Base-by-base conservation (phyloP, 2,329 filamentous ascomycete species). In the Dactylonectria estremocensis region DNA sequence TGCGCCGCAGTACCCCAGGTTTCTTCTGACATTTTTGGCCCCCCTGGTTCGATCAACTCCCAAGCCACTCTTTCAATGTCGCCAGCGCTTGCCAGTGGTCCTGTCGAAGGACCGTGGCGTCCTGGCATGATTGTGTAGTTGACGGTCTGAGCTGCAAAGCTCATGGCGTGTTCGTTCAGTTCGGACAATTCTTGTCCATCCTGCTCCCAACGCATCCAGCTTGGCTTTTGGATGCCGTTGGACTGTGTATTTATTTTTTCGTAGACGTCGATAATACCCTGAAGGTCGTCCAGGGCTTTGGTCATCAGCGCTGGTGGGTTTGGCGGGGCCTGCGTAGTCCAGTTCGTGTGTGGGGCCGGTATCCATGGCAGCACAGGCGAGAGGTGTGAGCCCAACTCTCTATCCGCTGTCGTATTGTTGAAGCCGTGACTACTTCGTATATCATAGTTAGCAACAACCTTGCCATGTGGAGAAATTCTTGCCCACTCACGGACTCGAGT, bases 1-100 rank as follows among this genome's bases (percentile, higher is more conserved):
- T 78, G 74, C 1, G 77, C 79, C 2, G 72, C 52, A 22, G 67
- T 70, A 2, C 80, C 81, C 80, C 80, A 83, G 1, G 76, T 79
- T 16, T 76, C 70, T 10, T 76, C 71, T 5, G 40, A 59, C 18
- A 20, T 62, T 18, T 64, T 66, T 9, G 72, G 74, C 43, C 73
- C 62, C 5, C 70, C 73, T 20, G 74, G 74, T 2, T 76, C 74
- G 33, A 82, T 67, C 43, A 81, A 62, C 35, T 81, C 79, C 72
- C 74, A 75, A 6, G 80, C 81, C 56, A 82, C 69, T 33, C 72
- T 76, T 28, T 80, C 74, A 20, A 80, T 67, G 28, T 80, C 80
- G 10, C 72, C 69, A 1, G 68, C 66, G 5, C 61, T 62, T 5
- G 67, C 69, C 5, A 60, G 53, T 35, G 69, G 68, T 4, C 66